Conservation (phyloP, 768 basidiomycete species). For the Suillus clintonianus region DNA sequence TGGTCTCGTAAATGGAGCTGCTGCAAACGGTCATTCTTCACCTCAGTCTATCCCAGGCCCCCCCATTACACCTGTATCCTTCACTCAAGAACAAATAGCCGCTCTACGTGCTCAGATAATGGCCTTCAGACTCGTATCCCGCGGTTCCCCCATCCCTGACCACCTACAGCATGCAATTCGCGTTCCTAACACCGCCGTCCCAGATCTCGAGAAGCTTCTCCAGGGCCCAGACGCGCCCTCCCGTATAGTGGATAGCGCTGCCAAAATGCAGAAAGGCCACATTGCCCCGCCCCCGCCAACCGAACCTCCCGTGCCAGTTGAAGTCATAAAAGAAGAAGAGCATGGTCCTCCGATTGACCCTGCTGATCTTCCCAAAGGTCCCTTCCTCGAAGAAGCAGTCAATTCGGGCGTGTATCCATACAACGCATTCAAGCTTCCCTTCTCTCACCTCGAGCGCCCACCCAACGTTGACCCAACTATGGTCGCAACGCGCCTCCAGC, state of each 20-base stretch:
- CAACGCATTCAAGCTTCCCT: constrained; percentile 86
- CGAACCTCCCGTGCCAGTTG: constrained; percentile 18
- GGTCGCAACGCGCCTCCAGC: constrained; percentile 73
- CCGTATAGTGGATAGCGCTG: constrained; percentile 72
- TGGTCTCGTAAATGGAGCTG: background rate
- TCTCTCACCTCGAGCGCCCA: constrained; percentile 73
- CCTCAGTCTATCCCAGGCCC: constrained; percentile 42
- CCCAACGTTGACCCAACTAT: constrained; percentile 59
- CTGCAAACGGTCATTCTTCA: constrained; percentile 50
- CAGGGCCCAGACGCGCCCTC: constrained; percentile 60
- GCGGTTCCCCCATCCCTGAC: constrained; percentile 69
- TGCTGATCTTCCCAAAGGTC: constrained; percentile 68
- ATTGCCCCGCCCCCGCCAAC: constrained; percentile 25
- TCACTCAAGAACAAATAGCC: constrained; percentile 73
- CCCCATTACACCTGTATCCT: constrained; percentile 69
- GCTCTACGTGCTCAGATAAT: constrained; percentile 82
- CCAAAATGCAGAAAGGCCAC: constrained; percentile 66
- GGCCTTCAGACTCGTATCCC: constrained; percentile 73
- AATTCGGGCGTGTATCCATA: constrained; percentile 88
- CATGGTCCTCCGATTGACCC: constrained; percentile 48
- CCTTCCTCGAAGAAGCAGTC: constrained; percentile 77
- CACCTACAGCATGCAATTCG: constrained; percentile 70
- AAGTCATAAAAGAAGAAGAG: constrained; percentile 57
- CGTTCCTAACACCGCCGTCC: constrained; percentile 58
- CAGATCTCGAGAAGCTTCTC: constrained; percentile 66